These are phyloP conservation scores for Solanum pinnatisectum DNA, from an alignment of 257 asterid genomes.

Conservation along the genomic window DNA sequence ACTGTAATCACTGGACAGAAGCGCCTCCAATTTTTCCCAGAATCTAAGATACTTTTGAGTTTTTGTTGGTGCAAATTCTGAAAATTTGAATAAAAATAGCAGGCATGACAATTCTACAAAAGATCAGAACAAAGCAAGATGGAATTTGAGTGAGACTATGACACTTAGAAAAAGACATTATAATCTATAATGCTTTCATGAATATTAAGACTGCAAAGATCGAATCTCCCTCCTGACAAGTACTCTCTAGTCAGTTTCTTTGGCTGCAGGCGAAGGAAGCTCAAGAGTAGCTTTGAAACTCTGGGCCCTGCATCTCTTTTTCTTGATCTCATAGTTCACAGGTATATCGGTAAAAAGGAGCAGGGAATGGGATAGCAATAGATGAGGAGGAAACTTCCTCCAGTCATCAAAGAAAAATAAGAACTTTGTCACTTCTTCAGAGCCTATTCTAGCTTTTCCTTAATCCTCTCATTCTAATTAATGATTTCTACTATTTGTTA, in stretches of 20 bases:
- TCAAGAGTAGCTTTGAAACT: constrained; percentile 21
- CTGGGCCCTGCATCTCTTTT: constrained; percentile 37
- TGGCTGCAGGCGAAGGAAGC: constrained; percentile 15
- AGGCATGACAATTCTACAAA: background rate
- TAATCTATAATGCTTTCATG: background rate
- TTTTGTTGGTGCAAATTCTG: background rate
- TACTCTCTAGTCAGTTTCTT: constrained; percentile 31
- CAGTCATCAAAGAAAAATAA: background rate
- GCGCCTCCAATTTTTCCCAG: background rate
- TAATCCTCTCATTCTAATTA: background rate
- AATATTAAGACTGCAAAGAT: background rate
- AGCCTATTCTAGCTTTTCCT: background rate
- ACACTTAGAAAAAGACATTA: background rate
- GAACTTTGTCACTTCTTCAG: background rate
- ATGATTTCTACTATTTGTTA: background rate
- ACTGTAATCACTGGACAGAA: too few relatives aligned
- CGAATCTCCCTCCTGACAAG: background rate
- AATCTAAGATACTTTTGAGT: background rate
- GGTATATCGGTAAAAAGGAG: constrained; percentile 15
- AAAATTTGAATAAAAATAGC: background rate
- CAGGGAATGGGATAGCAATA: background rate
- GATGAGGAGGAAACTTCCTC: background rate
- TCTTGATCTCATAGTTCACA: constrained; percentile 26
- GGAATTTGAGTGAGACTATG: background rate
- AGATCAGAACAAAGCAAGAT: background rate